Evolutionary conservation across 1,284 basidiomycete species (phyloP), one percentile per base, ranked within the genome.

Genomic region (Ustilago nuda): DNA sequence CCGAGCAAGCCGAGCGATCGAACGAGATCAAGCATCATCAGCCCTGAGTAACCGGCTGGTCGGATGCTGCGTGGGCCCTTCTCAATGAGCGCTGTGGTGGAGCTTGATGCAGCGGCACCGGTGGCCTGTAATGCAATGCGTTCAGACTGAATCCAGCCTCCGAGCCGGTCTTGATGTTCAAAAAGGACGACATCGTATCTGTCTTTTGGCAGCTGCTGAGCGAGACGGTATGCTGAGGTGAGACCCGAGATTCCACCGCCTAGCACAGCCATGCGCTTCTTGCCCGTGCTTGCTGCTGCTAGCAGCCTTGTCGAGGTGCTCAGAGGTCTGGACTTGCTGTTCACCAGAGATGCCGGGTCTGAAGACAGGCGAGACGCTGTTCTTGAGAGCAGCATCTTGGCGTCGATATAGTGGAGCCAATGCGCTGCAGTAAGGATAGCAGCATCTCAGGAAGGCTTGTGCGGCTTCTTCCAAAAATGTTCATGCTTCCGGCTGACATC

Each of bases 181-280:
- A 95, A 76, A 3, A 97, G 79, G 1, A 91, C 89, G 60, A 97
- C 90, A 15, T 76, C 65, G 27, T 76, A 69, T 13, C 57, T 27
- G 37, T 89, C 85, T 2, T 87, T 84, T 0, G 91, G 91, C 68
- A 93, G 91, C 8, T 89, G 88, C 59, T 91, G 88, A 6, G 92
- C 88, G 19, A 94, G 90, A 80, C 93, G 90, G 82, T 91, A 93
- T 2, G 94, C 92, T 15, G 92, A 89, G 0, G 93, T 91, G 15
- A 95, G 89, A 8, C 94, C 94, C 0, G 92, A 89, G 52, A 96
- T 88, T 19, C 94, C 94, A 3, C 92, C 93, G 2, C 94, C 94
- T 8, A 95, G 87, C 66, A 95, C 87, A 17, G 91, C 90, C 36
- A 84, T 76, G 43, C 74, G 76, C 56, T 61, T 66, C 65, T 64